A percentile compares a stretch with the other conserved stretches of the same genome.
Evolutionary conservation across 2,329 filamentous ascomycete species (phyloP).

Genomic region (Penicillium sp.): DNA sequence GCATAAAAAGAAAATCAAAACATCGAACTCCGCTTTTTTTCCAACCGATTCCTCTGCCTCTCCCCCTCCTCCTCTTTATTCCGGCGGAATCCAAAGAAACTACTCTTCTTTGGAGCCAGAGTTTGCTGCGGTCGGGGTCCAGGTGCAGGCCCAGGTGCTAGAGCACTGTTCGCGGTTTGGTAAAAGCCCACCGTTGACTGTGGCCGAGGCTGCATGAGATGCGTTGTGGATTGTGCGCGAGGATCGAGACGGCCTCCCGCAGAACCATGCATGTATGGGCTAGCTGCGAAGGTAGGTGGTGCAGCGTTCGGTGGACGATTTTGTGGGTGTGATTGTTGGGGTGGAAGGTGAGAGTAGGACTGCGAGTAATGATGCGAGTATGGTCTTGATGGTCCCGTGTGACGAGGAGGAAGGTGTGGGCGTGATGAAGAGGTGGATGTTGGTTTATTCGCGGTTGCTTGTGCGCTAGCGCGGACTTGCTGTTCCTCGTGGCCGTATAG

Average conservation of each 20-base stretch:
- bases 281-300: constrained; percentile 23
- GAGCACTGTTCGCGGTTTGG: constrained; percentile 24
- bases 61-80: constrained; percentile 40
- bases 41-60: constrained; percentile 38
- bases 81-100: constrained; percentile 53
- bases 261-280: constrained; percentile 29
- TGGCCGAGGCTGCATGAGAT: constrained; percentile 27
- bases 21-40: constrained; percentile 56
- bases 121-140: background rate
- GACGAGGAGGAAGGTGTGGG: constrained; percentile 30
- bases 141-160: constrained; percentile 7
- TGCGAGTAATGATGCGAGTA: constrained; percentile 28
- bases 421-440: constrained; percentile 17
- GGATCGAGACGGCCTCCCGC: constrained; percentile 21
- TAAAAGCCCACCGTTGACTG: constrained; percentile 29
- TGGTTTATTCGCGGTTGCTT: constrained; percentile 19
- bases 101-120: constrained; percentile 46
- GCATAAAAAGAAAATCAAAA: constrained; percentile 39
- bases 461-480: constrained; percentile 31
- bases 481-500: constrained; percentile 59
- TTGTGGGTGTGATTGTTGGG: constrained; percentile 25
- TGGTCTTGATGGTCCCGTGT: constrained; percentile 23
- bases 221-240: constrained; percentile 30
- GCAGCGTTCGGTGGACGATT: constrained; percentile 18
- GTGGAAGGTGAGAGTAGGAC: constrained; percentile 31